Evolutionary conservation across 306 rosid genomes (phyloP), one percentile per base, ranked within the genome.

Genomic region (Medicago lupulina): DNA sequence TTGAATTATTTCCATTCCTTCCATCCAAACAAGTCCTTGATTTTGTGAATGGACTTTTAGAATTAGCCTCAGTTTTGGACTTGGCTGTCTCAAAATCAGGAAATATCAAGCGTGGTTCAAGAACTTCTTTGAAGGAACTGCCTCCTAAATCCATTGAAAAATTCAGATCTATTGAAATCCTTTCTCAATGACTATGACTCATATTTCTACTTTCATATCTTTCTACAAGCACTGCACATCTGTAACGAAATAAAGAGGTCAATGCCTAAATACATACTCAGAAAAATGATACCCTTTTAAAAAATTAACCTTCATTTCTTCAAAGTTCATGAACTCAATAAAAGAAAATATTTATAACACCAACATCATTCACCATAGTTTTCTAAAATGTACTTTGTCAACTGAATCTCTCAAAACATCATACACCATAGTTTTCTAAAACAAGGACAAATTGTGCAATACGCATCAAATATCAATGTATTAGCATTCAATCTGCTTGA

Each of bases 111-210:
- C 76, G 84, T 61, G 89, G 84, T 63, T 88, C 92, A 59, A 83
- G 84, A 76, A 90, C 86, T 85, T 88, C 90, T 81, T 85, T 87
- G 88, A 85, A 88, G 79, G 85, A 78, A 72, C 89, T 72, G 63
- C 86, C 86, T 72, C 93, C 90, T 17, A 85, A 92, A 86, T 94
- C 90, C 97, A 92, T 88, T 17, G 49, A 58, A 66, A 62, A 53
- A 79, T 77, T 66, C 72, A 63, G 84, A 79, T 84, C 71, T 67
- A 64, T 59, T 34, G 53, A 76, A 50, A 17, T 67, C 71, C 71
- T 63, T 79, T 80, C 77, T 75, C 59, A 67, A 53, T 59, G 43
- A 83, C 21, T 17, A 49, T 31, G 67, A 38, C 51, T 77, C 47
- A 65, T 8, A 79, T 63, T 62, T 84, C 72, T 63, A 28, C 82